A percentile compares a stretch with the other conserved stretches of the same genome.
Conservation (phyloP, 2,329 filamentous ascomycete genomes). For the Nannizziopsis barbatae region DNA sequence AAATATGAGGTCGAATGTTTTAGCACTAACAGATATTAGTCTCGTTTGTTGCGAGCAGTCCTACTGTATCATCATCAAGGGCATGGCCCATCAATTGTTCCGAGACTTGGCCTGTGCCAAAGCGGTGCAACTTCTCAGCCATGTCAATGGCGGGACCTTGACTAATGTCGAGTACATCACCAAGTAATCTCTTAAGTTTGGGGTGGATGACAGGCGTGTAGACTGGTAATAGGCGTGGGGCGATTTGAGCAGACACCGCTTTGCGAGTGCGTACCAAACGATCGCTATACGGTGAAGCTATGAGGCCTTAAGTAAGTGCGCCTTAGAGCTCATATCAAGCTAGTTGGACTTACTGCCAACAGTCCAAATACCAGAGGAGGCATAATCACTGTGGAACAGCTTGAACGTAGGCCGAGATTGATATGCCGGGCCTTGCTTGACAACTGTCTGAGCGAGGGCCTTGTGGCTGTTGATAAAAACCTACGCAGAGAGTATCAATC, state of each 20-base stretch:
- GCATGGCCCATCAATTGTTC: conserved; percentile 15
- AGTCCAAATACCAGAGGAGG: conserved; percentile 10
- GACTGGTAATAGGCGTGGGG: conserved; percentile 15
- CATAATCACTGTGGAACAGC: conserved; percentile 9
- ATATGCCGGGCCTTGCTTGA: conserved; percentile 8
- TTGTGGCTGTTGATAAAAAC: conserved; percentile 10
- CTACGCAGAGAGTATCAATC: conserved; percentile 2
- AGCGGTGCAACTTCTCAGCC: conserved; percentile 15
- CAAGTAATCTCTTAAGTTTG: conserved; percentile 16
- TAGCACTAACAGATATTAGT: conserved; percentile 16
- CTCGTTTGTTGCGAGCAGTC: conserved; percentile 16
- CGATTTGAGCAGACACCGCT: conserved; percentile 14
- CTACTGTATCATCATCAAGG: conserved; percentile 15
- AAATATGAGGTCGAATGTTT: no score
- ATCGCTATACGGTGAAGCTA: conserved; percentile 14
- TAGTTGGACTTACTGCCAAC: not conserved
- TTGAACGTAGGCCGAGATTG: conserved; percentile 10
- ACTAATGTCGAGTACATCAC: conserved; percentile 14
- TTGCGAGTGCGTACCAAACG: conserved; percentile 16
- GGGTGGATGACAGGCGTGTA: conserved; percentile 17
- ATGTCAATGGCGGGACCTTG: conserved; percentile 15
- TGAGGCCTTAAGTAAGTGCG: no score
- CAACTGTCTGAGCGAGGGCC: conserved; percentile 6
- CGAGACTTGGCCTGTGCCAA: conserved; percentile 15
- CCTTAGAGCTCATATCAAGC: no score